phyloP scores from a whole-genome alignment of 225 moss, liverwort and hornwort genomes.

The Physcomitrium patens region DNA sequence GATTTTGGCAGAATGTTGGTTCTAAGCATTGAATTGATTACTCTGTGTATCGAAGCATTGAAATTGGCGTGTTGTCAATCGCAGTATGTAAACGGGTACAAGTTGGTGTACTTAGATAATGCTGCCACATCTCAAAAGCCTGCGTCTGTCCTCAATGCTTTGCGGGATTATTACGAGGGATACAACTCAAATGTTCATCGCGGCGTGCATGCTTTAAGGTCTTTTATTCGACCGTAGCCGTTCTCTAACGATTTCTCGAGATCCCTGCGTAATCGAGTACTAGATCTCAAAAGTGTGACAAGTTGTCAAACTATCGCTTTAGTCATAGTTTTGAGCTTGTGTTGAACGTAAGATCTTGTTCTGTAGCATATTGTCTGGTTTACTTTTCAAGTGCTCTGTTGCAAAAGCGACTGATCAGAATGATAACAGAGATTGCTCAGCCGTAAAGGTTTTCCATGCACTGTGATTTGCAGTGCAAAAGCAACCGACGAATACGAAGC shows the following conservation, averaged over 20 bases:
- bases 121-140: conserved; percentile 97
- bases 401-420: neutral
- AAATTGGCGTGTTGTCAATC: neutral
- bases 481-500: conserved; percentile 89
- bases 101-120: conserved; percentile 83
- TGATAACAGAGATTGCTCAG: neutral
- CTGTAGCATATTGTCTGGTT: neutral
- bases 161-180: conserved; percentile 77
- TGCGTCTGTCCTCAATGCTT: conserved; percentile 56
- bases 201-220: conserved; percentile 92
- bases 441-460: too few species aligned
- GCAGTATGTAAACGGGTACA: conserved; percentile 72
- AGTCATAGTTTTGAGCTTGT: neutral
- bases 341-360: neutral
- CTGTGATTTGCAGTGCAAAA: conserved; percentile 63
- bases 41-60: neutral
- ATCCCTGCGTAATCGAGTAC: neutral
- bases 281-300: neutral
- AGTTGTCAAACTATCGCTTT: neutral
- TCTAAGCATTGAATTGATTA: neutral
- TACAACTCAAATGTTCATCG: conserved; percentile 97
- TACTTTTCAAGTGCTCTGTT: neutral
- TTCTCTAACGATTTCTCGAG: neutral
- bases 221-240: neutral
- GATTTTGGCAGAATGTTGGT: neutral